phyloP scores from a whole-genome alignment of 225 moss, liverwort and hornwort genomes.

The Marchantia polymorpha region DNA sequence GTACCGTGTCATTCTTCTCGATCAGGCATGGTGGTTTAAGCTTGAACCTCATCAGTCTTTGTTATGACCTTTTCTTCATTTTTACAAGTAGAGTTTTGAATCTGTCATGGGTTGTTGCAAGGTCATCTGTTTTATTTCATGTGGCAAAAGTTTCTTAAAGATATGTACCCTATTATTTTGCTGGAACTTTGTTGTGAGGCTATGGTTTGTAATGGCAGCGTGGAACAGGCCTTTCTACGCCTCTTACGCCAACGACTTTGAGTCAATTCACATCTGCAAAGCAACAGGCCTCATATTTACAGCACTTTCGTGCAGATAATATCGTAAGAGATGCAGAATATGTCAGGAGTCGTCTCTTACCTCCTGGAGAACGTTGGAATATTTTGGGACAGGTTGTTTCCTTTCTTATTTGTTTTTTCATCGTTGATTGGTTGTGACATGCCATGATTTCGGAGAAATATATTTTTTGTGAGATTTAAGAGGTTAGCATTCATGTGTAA shows the following conservation, averaged over 20 bases:
- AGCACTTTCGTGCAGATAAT: constrained; percentile 91
- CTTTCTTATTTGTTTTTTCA: not conserved
- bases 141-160: constrained; percentile 15
- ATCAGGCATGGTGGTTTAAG: constrained; percentile 58
- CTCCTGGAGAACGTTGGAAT: constrained; percentile 70
- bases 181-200: constrained; percentile 37
- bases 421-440: not conserved
- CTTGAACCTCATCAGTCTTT: not conserved
- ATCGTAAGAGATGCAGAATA: constrained; percentile 90
- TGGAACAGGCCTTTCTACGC: constrained; percentile 94
- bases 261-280: constrained; percentile 76
- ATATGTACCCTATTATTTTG: constrained; percentile 14
- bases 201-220: constrained; percentile 56
- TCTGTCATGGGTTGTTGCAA: not conserved
- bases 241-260: constrained; percentile 71
- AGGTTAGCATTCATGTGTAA: not conserved
- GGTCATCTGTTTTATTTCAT: not conserved
- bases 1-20: constrained; percentile 82
- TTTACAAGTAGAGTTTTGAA: not conserved
- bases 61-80: not conserved
- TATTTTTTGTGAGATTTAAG: not conserved
- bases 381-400: constrained; percentile 76
- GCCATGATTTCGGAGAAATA: not conserved
- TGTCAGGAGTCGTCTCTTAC: constrained; percentile 65
- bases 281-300: constrained; percentile 79